Evolutionary conservation across 371 early-diverging fungal species (phyloP).

Genomic region (Mortierella sp.): DNA sequence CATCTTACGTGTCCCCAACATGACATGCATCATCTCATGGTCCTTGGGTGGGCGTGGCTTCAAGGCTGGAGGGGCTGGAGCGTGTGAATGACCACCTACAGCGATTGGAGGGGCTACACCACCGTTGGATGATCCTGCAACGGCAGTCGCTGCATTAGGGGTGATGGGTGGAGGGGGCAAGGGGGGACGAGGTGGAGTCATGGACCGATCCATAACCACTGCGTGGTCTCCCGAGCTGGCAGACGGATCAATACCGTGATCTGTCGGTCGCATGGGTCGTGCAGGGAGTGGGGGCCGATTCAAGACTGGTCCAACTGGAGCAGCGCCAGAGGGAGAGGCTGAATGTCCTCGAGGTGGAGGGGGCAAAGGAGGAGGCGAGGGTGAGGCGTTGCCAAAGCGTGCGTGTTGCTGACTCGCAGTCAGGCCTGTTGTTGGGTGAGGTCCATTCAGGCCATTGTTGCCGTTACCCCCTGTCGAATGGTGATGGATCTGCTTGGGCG

Average conservation of each 20-base stretch:
- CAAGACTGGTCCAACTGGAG: conserved; percentile 1
- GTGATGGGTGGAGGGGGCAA: conserved; percentile 39
- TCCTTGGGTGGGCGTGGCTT: conserved; percentile 41
- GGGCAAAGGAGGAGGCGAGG: too few relatives aligned
- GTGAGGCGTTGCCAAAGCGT: conserved; percentile 40
- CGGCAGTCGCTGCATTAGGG: neutral
- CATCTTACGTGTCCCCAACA: conserved; percentile 10
- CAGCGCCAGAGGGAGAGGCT: conserved; percentile 15
- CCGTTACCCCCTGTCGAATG: conserved; percentile 24
- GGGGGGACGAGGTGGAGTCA: conserved; percentile 45
- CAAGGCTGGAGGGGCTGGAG: conserved; percentile 13
- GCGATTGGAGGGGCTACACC: conserved; percentile 3
- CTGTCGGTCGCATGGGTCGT: conserved; percentile 25
- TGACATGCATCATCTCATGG: conserved; percentile 31
- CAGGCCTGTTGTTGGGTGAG: conserved; percentile 18
- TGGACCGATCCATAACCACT: conserved; percentile 26
- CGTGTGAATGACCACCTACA: neutral
- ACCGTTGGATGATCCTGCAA: neutral
- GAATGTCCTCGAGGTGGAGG: conserved; percentile 49
- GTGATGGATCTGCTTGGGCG: conserved; percentile 30
- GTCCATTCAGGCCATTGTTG: conserved; percentile 8
- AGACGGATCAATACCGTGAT: neutral
- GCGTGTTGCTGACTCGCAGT: conserved; percentile 33
- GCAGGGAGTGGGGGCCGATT: conserved; percentile 43
- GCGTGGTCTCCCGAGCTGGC: conserved; percentile 10